Base-by-base conservation (phyloP, 352 stramenopile genomes). In the Phytophthora uliginosa region DNA sequence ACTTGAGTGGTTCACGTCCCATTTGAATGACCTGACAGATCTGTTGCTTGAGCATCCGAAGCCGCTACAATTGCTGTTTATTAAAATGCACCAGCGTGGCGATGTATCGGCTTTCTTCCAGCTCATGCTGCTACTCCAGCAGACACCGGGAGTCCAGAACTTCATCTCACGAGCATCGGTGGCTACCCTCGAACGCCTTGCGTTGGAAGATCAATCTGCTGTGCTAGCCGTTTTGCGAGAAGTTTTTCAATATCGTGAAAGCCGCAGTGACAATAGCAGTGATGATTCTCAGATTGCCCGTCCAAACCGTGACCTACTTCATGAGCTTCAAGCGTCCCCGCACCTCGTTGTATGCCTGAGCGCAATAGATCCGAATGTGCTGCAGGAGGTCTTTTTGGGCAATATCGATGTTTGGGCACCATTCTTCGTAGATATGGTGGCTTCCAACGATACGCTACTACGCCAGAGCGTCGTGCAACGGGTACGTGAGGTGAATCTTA, bases 351-450 rank as follows among this genome's bases (percentile, higher is more conserved):
- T 79, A 13, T 92, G 85, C 20, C 59, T 95, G 34, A 85, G 81
- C 53, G 81, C 90, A 24, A 85, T 92, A 59, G 85, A 92, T 64
- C 76, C 84, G 31, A 87, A 74, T 4, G 79, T 76, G 34, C 66
- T 95, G 9, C 82, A 91, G 47, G 86, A 93, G 50, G 74, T 95
- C n/a, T 80, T 95, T 31, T 63, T 80, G 17, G 80, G 76, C 4
- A 84, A 95, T 59, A 53, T 92, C 7, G 84, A 90, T 24, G 80
- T 79, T 1, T 95, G 87, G 87, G 71, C 71, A 12, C 79, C 85
- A 26, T 95, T 86, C 58, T 91, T 95, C 50, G 78, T 93, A 3
- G 82, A 95, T 40, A 74, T 81, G 1, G 79, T 88, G 15, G 62
- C 79, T 12, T 79, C 78, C 0, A 82, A 89, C 59, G 84, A 92